Conservation (phyloP, 202 grass and related monocot species). For the Cymbopogon flexuosus region DNA sequence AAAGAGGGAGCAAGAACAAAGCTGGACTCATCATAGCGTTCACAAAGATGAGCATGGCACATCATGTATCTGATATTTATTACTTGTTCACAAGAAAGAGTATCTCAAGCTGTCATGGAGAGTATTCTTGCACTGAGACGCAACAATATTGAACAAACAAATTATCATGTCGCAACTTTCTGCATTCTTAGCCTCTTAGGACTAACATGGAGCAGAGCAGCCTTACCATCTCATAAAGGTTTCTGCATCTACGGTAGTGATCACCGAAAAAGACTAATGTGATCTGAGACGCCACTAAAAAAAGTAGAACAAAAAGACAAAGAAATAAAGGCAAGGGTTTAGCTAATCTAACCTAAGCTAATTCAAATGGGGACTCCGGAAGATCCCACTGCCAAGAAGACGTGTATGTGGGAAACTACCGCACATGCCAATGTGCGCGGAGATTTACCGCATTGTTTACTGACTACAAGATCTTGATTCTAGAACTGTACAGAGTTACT, state of each 20-base stretch:
- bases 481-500: conserved; percentile 44
- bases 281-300: conserved; percentile 26
- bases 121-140: not conserved
- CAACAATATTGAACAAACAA: not conserved
- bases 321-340: conserved; percentile 9
- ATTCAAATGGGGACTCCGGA: conserved; percentile 13
- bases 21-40: conserved; percentile 35
- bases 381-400: conserved; percentile 14
- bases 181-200: not conserved
- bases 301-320: conserved; percentile 4
- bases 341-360: conserved; percentile 14
- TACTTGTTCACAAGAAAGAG: conserved; percentile 27
- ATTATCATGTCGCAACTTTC: conserved; percentile 11
- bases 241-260: not conserved
- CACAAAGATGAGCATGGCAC: conserved; percentile 45
- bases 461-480: conserved; percentile 50
- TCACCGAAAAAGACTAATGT: not conserved
- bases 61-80: conserved; percentile 33
- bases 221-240: conserved; percentile 7
- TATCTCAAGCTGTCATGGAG: conserved; percentile 21
- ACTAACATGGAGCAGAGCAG: conserved; percentile 6
- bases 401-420: conserved; percentile 24
- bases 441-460: conserved; percentile 55
- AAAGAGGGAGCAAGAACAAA: conserved; percentile 42
- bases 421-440: conserved; percentile 33